Conservation (phyloP, 1,284 basidiomycete species). For the Malassezia sympodialis region DNA sequence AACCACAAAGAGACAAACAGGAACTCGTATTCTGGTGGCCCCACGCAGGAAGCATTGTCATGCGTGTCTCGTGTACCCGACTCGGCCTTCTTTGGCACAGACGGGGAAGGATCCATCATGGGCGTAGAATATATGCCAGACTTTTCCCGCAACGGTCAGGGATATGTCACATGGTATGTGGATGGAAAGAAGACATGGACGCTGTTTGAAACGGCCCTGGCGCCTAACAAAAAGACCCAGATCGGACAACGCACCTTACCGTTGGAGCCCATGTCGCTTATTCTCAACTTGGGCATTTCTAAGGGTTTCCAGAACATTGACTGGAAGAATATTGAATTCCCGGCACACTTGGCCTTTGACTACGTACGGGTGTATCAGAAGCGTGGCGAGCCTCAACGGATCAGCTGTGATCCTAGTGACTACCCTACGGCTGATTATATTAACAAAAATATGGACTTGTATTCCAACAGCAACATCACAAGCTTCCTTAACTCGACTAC, state of each 20-base stretch:
- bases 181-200: slow-evolving; percentile 43
- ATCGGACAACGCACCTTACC: slow-evolving; percentile 36
- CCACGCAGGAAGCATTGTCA: slow-evolving; percentile 46
- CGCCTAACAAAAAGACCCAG: slow-evolving; percentile 19
- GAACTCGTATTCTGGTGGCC: slow-evolving; percentile 42
- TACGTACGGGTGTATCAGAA: slow-evolving; percentile 40
- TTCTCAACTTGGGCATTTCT: slow-evolving; percentile 41
- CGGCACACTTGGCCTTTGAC: slow-evolving; percentile 49
- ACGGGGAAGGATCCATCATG: slow-evolving; percentile 19
- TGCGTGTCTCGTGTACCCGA: slow-evolving; percentile 33
- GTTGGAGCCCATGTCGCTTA: slow-evolving; percentile 41
- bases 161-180: slow-evolving; percentile 39
- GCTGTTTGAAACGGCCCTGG: slow-evolving; percentile 26
- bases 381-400: slow-evolving; percentile 21
- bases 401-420: slow-evolving; percentile 37
- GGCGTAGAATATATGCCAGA: slow-evolving; percentile 47
- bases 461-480: slow-evolving; percentile 41
- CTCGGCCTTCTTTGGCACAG: slow-evolving; percentile 26
- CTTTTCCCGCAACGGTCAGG: slow-evolving; percentile 30
- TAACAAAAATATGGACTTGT: slow-evolving; percentile 30
- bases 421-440: slow-evolving; percentile 44
- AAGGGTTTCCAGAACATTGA: slow-evolving; percentile 35
- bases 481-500: slow-evolving; percentile 21
- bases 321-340: slow-evolving; percentile 43
- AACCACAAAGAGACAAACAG: slow-evolving; percentile 23